phyloP scores from a whole-genome alignment of 2,329 filamentous ascomycete genomes.

The Orbilia quercus region DNA sequence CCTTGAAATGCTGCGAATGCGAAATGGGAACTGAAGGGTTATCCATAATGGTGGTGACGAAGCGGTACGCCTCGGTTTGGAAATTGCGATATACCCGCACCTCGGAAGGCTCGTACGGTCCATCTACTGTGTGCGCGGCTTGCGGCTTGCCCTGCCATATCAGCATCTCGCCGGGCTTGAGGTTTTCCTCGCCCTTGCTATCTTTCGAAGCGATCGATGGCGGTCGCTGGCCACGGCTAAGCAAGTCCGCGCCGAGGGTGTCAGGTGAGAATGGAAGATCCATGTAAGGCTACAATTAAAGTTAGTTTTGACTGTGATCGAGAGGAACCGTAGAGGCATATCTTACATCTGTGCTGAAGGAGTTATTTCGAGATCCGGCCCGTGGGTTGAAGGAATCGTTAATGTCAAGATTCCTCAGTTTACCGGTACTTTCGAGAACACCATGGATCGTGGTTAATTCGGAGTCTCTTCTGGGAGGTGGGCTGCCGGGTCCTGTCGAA shows the following conservation, averaged over 20 bases:
- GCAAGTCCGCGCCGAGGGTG: constrained; percentile 30
- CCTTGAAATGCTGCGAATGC: constrained; percentile 40
- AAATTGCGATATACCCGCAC: constrained; percentile 42
- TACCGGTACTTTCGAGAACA: not conserved
- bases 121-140: constrained; percentile 28
- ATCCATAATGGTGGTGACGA: constrained; percentile 44
- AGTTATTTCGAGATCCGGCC: constrained; percentile 34
- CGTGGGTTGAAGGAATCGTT: constrained; percentile 26
- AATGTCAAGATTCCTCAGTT: constrained; percentile 17
- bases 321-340: not conserved
- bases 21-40: constrained; percentile 40
- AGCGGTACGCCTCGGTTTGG: constrained; percentile 31
- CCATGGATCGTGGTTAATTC: constrained; percentile 30
- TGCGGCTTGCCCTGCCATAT: constrained; percentile 42
- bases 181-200: constrained; percentile 52
- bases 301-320: constrained; percentile 2
- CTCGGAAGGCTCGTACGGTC: constrained; percentile 39
- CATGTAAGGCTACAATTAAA: constrained; percentile 14
- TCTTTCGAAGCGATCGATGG: constrained; percentile 48
- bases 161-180: constrained; percentile 43
- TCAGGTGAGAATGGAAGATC: constrained; percentile 49
- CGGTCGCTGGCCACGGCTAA: constrained; percentile 23
- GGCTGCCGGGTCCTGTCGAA: constrained; percentile 20
- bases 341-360: constrained; percentile 30
- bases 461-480: constrained; percentile 30